Evolutionary conservation across 495 filamentous ascomycete species (phyloP), one percentile per base, ranked within the genome.

Genomic region (Massariosphaeria phaeospora): DNA sequence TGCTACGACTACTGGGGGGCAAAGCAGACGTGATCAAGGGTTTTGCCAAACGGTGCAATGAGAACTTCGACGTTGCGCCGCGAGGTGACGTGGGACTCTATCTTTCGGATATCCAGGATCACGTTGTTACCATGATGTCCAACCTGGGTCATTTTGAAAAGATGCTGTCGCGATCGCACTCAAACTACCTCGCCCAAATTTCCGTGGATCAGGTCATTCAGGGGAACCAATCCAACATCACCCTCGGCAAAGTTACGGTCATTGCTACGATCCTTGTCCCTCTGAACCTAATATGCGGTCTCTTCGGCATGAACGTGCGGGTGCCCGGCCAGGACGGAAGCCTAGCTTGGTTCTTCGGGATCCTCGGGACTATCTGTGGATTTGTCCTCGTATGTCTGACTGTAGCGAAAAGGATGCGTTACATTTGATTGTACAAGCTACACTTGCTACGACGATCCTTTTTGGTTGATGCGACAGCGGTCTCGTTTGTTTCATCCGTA

Each of bases 81-180:
- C 85, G 89, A 23, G 90, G 89, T 69, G 93, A 98, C 67, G 95
- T 98, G 63, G 93, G 91, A 12, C 78, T 98, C 55, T 98, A 97
- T 65, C 75, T 98, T 2, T 87, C 88, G 55, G 93, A 98, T 74
- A 95, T 97, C 56, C 93, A 98, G 68, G 93, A 98, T 72, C 93
- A 98, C 77, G 91, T 98, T 29, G 88, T 98, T 27, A 97, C 93
- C 55, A 96, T 97, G 93, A 94, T 95, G 81, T 87, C 83, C 59
- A 98, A 95, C 69, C 72, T 98, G 47, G 83, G 80, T 9, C 93
- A 98, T 66, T 96, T 93, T 61, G 94, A 98, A 68, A 96, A 96
- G 75, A 96, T 98, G 79, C 81, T 98, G 48, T 89, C 85, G 6
- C 86, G 94, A 18, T 84, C 84, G n/a, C 94, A 97, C 73, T 85